Conservation (phyloP, 371 early-diverging fungal genomes). For the Mucor plumbeus region DNA sequence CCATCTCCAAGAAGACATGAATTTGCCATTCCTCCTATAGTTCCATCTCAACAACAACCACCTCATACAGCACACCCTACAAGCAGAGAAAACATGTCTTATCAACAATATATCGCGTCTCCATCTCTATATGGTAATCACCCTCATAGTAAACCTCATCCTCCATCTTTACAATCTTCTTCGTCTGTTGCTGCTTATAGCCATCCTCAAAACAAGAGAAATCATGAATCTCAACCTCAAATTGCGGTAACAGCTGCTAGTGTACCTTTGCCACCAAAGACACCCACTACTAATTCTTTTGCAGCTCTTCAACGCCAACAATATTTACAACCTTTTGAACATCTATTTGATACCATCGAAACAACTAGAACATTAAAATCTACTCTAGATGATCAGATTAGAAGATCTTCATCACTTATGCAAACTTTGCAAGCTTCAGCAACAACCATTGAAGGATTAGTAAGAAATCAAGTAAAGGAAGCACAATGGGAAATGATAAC, state of each 20-base stretch:
- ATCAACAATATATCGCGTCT: constrained; percentile 25
- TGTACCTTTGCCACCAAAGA: constrained; percentile 32
- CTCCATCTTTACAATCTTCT: background rate
- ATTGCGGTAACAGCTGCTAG: constrained; percentile 27
- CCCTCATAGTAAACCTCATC: constrained; percentile 11
- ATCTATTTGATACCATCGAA: constrained; percentile 67
- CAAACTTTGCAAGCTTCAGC: constrained; percentile 78
- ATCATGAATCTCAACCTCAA: constrained; percentile 9
- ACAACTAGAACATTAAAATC: constrained; percentile 63
- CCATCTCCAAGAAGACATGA: constrained; percentile 39
- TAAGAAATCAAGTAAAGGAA: constrained; percentile 77
- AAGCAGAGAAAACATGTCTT: constrained; percentile 22
- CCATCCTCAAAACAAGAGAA: constrained; percentile 9
- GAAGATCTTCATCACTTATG: constrained; percentile 74
- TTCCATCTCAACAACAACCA: constrained; percentile 57
- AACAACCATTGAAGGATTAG: constrained; percentile 79
- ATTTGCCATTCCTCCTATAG: constrained; percentile 58
- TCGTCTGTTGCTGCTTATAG: background rate
- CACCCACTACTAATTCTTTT: constrained; percentile 43
- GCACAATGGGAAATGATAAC: constrained; percentile 68
- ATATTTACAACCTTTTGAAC: constrained; percentile 64
- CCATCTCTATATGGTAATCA: constrained; percentile 15
- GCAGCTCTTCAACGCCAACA: constrained; percentile 46
- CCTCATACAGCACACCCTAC: constrained; percentile 34
- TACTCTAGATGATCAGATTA: constrained; percentile 79